Evolutionary conservation across 2,329 filamentous ascomycete species (phyloP).

Genomic region (Epichloe hybrida): DNA sequence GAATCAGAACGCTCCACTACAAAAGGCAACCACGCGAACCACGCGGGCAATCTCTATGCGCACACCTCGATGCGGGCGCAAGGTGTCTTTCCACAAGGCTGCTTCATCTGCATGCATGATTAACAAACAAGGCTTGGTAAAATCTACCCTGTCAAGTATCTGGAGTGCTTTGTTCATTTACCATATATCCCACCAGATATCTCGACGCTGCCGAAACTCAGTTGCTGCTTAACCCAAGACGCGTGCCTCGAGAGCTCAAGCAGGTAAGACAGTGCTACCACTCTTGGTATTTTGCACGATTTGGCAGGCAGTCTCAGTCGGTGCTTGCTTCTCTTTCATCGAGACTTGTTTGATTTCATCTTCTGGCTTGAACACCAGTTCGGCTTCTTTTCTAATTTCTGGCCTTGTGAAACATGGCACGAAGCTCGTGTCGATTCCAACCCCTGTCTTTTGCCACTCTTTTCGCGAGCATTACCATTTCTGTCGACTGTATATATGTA

Average conservation of each 20-base stretch:
- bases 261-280: neutral
- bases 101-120: too few species aligned
- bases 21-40: constrained; percentile 2
- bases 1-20: too few species aligned
- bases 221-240: neutral
- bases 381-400: too few species aligned
- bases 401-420: too few species aligned
- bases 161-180: neutral
- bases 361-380: too few species aligned
- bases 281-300: too few species aligned
- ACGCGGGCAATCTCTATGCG: neutral
- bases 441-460: neutral
- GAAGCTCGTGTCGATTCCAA: too few species aligned
- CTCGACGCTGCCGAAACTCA: neutral
- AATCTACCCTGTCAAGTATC: too few species aligned
- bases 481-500: neutral
- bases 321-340: neutral
- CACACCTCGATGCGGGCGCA: neutral
- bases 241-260: neutral
- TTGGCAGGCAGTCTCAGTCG: neutral
- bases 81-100: too few species aligned
- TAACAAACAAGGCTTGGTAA: too few species aligned
- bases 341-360: too few species aligned
- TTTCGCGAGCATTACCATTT: neutral
- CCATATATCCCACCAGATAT: neutral